Evolutionary conservation across 83 land plant genomes (phyloP).

Genomic region (Larix sibirica): DNA sequence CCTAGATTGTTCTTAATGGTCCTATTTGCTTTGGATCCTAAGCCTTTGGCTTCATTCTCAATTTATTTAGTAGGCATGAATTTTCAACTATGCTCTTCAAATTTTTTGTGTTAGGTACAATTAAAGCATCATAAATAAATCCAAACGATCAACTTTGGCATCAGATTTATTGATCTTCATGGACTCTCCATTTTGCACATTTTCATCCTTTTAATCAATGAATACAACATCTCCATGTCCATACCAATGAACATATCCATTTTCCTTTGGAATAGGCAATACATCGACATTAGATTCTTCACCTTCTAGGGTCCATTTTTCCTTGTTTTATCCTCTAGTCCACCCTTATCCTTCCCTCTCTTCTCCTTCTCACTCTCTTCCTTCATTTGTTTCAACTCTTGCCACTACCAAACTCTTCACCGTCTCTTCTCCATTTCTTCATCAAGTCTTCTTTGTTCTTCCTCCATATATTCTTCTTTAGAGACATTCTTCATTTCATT

Average conservation of each 20-base stretch:
- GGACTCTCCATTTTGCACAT: too few species aligned
- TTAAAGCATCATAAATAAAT: constrained; percentile 42
- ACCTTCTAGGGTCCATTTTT: constrained; percentile 94
- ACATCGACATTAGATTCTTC: constrained; percentile 76
- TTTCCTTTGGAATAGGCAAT: too few species aligned
- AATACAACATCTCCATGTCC: too few species aligned
- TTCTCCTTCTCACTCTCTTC: constrained; percentile 80
- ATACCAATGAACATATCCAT: too few species aligned
- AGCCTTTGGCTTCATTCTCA: background rate
- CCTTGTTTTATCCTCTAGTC: constrained; percentile 38
- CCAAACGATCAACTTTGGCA: too few species aligned
- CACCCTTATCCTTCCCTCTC: constrained; percentile 34
- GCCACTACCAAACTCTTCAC: constrained; percentile 97
- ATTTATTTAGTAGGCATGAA: constrained; percentile 3
- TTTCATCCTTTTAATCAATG: too few species aligned
- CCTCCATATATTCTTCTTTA: constrained; percentile 68
- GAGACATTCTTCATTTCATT: constrained; percentile 38
- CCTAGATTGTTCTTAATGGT: too few species aligned
- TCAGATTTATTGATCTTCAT: too few species aligned
- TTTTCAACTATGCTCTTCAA: constrained; percentile 26
- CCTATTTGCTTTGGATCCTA: too few species aligned
- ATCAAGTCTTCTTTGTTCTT: constrained; percentile 79
- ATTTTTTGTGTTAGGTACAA: constrained; percentile 85
- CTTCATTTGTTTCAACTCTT: constrained; percentile 75
- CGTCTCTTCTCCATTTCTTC: constrained; percentile 92